Conservation (phyloP, 2,329 filamentous ascomycete genomes). For the Aspergillus sojae region DNA sequence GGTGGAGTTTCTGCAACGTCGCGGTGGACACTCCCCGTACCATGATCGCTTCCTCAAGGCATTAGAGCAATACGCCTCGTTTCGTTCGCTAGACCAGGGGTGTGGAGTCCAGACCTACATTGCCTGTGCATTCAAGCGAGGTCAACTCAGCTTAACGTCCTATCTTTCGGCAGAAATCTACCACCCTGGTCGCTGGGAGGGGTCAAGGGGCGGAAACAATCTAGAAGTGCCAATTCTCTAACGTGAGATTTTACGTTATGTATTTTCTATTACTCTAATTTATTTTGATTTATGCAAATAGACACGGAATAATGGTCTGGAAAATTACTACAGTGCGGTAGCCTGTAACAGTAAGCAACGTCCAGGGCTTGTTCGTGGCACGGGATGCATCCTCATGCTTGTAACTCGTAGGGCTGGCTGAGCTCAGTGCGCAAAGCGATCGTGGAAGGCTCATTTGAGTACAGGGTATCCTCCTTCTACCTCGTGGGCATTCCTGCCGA, state of each 20-base stretch:
- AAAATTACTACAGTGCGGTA: no score
- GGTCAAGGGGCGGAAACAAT: background rate
- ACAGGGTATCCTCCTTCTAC: background rate
- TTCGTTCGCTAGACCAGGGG: slow-evolving; percentile 1
- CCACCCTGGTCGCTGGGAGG: background rate
- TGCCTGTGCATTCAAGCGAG: slow-evolving; percentile 1
- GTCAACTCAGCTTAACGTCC: slow-evolving; percentile 4
- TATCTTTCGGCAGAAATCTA: slow-evolving; percentile 5
- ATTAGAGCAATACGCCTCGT: background rate
- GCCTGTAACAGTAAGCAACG: no score
- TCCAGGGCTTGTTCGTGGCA: no score
- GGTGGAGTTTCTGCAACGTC: background rate
- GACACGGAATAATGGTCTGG: no score
- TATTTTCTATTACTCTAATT: no score
- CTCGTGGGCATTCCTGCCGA: background rate
- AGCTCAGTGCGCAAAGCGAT: background rate
- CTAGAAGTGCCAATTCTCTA: no score
- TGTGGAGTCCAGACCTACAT: slow-evolving; percentile 7
- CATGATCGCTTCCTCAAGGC: background rate
- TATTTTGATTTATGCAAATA: no score
- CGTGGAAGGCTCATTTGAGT: background rate
- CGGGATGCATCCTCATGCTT: no score
- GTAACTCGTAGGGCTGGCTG: background rate
- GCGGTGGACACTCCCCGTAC: background rate
- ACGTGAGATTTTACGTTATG: no score